A percentile compares a stretch with the other conserved stretches of the same genome.
Conservation (phyloP, 306 rosid species). For the Prunus fruticosa region DNA sequence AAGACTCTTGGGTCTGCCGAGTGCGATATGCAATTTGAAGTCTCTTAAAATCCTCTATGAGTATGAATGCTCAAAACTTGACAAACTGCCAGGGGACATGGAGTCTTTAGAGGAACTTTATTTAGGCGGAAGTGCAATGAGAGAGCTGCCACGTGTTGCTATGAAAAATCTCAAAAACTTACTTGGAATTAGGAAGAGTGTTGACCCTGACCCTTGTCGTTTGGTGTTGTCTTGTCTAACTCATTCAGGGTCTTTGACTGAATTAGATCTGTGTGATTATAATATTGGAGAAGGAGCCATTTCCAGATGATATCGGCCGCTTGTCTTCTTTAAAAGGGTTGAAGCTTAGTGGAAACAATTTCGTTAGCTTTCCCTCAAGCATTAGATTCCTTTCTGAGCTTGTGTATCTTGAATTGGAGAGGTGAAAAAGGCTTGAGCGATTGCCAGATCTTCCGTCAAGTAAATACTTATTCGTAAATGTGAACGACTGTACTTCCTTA, state of each 20-base stretch:
- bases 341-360: background rate
- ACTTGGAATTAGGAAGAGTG: background rate
- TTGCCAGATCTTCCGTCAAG: constrained; percentile 6
- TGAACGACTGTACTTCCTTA: background rate
- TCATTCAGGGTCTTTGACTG: background rate
- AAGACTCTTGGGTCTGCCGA: no score
- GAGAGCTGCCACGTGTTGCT: background rate
- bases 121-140: background rate
- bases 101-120: background rate
- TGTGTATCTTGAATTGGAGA: fast-evolving
- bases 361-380: constrained; percentile 9
- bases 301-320: constrained; percentile 2
- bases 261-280: background rate
- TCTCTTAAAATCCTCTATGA: background rate
- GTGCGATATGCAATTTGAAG: no score
- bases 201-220: background rate
- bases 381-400: constrained; percentile 10
- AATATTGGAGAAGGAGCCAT: background rate
- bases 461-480: fast-evolving
- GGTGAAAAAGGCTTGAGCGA: constrained; percentile 6
- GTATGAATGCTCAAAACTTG: background rate
- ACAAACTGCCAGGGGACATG: background rate
- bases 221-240: background rate
- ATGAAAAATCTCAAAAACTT: background rate
- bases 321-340: background rate